These are phyloP conservation scores for Tolypocladium paradoxum DNA, from an alignment of 2,329 filamentous ascomycete species.

Conservation along the genomic window DNA sequence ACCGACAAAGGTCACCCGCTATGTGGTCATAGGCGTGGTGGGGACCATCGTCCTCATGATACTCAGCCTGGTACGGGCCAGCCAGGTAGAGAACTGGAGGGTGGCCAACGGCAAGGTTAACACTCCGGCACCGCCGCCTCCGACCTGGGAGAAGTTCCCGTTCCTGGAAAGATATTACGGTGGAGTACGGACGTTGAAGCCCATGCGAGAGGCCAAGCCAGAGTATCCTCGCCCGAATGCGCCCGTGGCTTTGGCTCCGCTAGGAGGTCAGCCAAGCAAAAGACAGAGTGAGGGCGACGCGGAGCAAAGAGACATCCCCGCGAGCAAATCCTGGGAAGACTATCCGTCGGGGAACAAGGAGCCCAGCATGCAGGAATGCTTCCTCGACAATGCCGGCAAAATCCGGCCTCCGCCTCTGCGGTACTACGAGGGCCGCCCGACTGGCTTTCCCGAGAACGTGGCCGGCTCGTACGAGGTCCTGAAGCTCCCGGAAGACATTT, in stretches of 20 bases:
- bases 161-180: slow-evolving; percentile 87
- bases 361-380: slow-evolving; percentile 58
- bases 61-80: slow-evolving; percentile 61
- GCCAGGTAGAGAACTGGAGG: slow-evolving; percentile 56
- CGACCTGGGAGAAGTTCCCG: slow-evolving; percentile 72
- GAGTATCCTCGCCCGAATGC: slow-evolving; percentile 70
- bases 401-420: slow-evolving; percentile 59
- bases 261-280: slow-evolving; percentile 6
- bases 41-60: slow-evolving; percentile 66
- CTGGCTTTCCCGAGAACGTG: slow-evolving; percentile 74
- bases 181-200: slow-evolving; percentile 63
- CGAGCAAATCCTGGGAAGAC: slow-evolving; percentile 23
- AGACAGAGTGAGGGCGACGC: slow-evolving; percentile 2
- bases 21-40: slow-evolving; percentile 63
- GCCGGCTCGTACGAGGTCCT: slow-evolving; percentile 81
- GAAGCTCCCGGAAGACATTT: slow-evolving; percentile 71
- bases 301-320: slow-evolving; percentile 11
- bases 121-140: slow-evolving; percentile 46
- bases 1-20: slow-evolving; percentile 64
- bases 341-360: slow-evolving; percentile 30
- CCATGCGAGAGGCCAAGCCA: slow-evolving; percentile 55
- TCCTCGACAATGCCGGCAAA: slow-evolving; percentile 56
- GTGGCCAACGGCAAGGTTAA: slow-evolving; percentile 41
- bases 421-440: slow-evolving; percentile 66
- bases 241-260: slow-evolving; percentile 17